Conservation (phyloP, 1,284 basidiomycete species). For the Ustilago esculenta region DNA sequence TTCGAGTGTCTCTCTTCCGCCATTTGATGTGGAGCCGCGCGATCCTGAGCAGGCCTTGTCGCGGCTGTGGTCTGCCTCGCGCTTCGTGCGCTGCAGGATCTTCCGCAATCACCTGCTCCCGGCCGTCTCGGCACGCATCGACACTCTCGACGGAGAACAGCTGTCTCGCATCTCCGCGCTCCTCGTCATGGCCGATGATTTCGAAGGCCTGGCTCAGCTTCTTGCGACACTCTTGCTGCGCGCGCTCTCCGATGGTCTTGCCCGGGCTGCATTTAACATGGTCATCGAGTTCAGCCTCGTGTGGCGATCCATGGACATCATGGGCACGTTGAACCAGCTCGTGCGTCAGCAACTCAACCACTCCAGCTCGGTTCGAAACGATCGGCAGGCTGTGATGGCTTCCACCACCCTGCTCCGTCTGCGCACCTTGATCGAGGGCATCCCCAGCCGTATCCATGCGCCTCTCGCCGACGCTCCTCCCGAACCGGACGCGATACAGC, state of each 20-base stretch:
- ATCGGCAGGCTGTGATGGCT: slow-evolving; percentile 43
- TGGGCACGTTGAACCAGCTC: slow-evolving; percentile 44
- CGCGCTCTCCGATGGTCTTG: slow-evolving; percentile 31
- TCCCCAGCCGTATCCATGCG: slow-evolving; percentile 20
- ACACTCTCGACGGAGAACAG: slow-evolving; percentile 24
- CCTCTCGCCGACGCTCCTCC: slow-evolving; percentile 1
- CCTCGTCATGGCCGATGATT: slow-evolving; percentile 32
- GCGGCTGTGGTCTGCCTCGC: slow-evolving; percentile 56
- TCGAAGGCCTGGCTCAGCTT: slow-evolving; percentile 39
- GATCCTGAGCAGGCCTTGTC: slow-evolving; percentile 14
- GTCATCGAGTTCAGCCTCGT: slow-evolving; percentile 35
- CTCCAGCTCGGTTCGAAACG: slow-evolving; percentile 40
- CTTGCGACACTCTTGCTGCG: slow-evolving; percentile 31
- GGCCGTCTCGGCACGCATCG: slow-evolving; percentile 32
- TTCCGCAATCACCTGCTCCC: slow-evolving; percentile 30
- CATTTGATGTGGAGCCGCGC: neutral
- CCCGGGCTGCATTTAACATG: slow-evolving; percentile 38
- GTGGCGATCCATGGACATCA: slow-evolving; percentile 45
- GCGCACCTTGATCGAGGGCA: slow-evolving; percentile 37
- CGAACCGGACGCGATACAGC: slow-evolving; percentile 22
- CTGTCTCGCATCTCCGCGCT: slow-evolving; percentile 32
- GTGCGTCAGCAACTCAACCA: slow-evolving; percentile 50
- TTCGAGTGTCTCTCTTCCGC: neutral
- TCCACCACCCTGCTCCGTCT: slow-evolving; percentile 41
- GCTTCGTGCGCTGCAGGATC: slow-evolving; percentile 46